Evolutionary conservation across 2,329 filamentous ascomycete genomes (phyloP).

Genomic region (Ascochyta koolunga): DNA sequence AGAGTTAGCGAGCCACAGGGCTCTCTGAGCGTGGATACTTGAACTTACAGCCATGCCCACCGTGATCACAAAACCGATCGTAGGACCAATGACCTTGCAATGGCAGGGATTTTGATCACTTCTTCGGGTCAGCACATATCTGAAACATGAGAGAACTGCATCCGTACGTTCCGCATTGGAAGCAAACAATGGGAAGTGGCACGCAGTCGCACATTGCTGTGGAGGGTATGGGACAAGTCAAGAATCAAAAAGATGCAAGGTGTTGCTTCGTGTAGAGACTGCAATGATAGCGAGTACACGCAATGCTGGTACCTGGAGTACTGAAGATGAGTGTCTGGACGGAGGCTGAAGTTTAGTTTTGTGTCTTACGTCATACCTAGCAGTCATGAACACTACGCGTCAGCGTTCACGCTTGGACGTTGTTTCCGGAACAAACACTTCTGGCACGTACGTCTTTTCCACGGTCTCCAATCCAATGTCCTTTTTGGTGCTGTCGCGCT

Average conservation of each 20-base stretch:
- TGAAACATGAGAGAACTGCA: background rate
- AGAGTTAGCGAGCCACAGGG: constrained; percentile 16
- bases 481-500: background rate
- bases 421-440: background rate
- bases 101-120: constrained; percentile 64
- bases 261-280: background rate
- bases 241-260: background rate
- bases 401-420: constrained; percentile 1
- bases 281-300: background rate
- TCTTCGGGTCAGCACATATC: constrained; percentile 21
- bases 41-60: constrained; percentile 57
- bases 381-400: constrained; percentile 8
- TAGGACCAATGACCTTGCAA: constrained; percentile 63
- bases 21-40: background rate
- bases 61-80: constrained; percentile 57
- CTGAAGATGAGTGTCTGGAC: background rate
- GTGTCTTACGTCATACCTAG: constrained; percentile 6
- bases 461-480: background rate
- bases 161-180: constrained; percentile 58
- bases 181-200: constrained; percentile 59
- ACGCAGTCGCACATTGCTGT: constrained; percentile 44
- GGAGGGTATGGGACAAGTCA: background rate
- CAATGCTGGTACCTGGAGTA: background rate
- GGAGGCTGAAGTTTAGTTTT: constrained; percentile 13
- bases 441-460: background rate